Percentiles rank a stretch among this genome's conserved stretches.
phyloP scores from a whole-genome alignment of 148 eudicot species.

The Cornus suecica region DNA sequence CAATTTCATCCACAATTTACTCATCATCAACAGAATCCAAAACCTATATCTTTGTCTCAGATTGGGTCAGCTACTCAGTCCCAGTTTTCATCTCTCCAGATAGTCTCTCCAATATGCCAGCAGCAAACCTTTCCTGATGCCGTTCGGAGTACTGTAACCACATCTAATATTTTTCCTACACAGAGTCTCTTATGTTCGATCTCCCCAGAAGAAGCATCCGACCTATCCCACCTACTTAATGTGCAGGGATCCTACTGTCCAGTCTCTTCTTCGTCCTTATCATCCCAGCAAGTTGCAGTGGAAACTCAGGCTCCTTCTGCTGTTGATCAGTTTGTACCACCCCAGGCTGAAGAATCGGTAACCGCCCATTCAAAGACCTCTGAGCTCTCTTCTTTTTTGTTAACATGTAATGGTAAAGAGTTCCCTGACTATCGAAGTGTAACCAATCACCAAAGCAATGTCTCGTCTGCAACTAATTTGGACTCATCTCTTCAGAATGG shows the following conservation, averaged over 20 bases:
- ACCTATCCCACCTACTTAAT: slow-evolving; percentile 27
- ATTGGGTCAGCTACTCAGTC: slow-evolving; percentile 36
- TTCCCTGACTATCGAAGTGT: slow-evolving; percentile 30
- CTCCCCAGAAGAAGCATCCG: slow-evolving; percentile 34
- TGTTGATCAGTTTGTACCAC: slow-evolving; percentile 18
- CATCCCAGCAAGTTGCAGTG: slow-evolving; percentile 31
- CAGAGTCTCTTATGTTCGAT: slow-evolving; percentile 44
- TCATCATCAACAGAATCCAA: slow-evolving; percentile 29
- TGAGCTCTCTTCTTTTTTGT: slow-evolving; percentile 33
- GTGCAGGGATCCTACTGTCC: slow-evolving; percentile 22
- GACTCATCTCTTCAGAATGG: slow-evolving; percentile 28
- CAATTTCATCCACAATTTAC: slow-evolving; percentile 9
- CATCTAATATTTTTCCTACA: slow-evolving; percentile 45
- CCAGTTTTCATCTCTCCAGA: slow-evolving; percentile 40
- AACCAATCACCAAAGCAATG: slow-evolving; percentile 29
- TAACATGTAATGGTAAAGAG: slow-evolving; percentile 39
- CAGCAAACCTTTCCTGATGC: slow-evolving; percentile 45
- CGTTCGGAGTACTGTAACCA: slow-evolving; percentile 27
- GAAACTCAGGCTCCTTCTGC: slow-evolving; percentile 34
- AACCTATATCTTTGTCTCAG: slow-evolving; percentile 26
- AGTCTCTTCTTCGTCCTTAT: slow-evolving; percentile 20
- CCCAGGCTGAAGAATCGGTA: slow-evolving; percentile 32
- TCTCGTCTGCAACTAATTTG: slow-evolving; percentile 32
- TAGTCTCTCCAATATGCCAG: slow-evolving; percentile 33
- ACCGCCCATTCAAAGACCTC: slow-evolving; percentile 29